These are phyloP conservation scores for Pseudoperonospora humuli DNA, from an alignment of 352 stramenopile species.

Conservation along the genomic window DNA sequence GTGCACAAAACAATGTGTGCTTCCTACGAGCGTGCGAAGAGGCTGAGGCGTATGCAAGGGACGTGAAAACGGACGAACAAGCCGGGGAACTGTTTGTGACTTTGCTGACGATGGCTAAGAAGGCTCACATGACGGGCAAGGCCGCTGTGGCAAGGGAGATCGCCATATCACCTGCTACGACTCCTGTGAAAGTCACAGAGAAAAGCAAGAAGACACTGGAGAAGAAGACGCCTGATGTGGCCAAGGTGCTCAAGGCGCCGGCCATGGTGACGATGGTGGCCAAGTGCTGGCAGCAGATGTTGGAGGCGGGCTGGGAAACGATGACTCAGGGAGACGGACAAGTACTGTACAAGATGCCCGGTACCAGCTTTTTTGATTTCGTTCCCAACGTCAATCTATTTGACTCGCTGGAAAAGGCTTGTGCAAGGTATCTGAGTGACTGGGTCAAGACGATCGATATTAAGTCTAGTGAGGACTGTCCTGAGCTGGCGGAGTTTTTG, in stretches of 20 bases:
- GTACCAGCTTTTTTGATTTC: slow-evolving; percentile 59
- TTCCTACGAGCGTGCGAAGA: slow-evolving; percentile 49
- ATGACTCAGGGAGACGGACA: slow-evolving; percentile 44
- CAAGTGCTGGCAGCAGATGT: slow-evolving; percentile 57
- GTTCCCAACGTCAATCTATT: slow-evolving; percentile 73
- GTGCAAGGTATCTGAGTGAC: slow-evolving; percentile 33
- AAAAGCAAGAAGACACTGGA: not conserved
- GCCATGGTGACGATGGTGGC: slow-evolving; percentile 21
- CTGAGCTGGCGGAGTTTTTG: slow-evolving; percentile 38
- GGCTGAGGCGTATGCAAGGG: slow-evolving; percentile 23
- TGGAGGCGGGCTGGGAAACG: slow-evolving; percentile 46
- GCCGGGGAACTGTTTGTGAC: slow-evolving; percentile 28
- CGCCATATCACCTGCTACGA: slow-evolving; percentile 5
- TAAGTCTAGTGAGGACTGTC: slow-evolving; percentile 9
- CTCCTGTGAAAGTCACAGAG: slow-evolving; percentile 1
- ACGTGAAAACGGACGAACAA: slow-evolving; percentile 25
- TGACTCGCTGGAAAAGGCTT: slow-evolving; percentile 56
- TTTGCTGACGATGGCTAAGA: slow-evolving; percentile 22
- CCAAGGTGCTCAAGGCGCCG: slow-evolving; percentile 18
- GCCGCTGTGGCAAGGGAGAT: slow-evolving; percentile 14
- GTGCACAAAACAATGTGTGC: slow-evolving; percentile 34
- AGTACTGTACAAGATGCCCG: slow-evolving; percentile 64
- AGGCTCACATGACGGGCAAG: slow-evolving; percentile 12
- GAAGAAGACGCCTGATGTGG: slow-evolving; percentile 5
- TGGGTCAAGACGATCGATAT: slow-evolving; percentile 23